phyloP scores from a whole-genome alignment of 2,329 filamentous ascomycete species.

The Colletotrichum chrysophilum region DNA sequence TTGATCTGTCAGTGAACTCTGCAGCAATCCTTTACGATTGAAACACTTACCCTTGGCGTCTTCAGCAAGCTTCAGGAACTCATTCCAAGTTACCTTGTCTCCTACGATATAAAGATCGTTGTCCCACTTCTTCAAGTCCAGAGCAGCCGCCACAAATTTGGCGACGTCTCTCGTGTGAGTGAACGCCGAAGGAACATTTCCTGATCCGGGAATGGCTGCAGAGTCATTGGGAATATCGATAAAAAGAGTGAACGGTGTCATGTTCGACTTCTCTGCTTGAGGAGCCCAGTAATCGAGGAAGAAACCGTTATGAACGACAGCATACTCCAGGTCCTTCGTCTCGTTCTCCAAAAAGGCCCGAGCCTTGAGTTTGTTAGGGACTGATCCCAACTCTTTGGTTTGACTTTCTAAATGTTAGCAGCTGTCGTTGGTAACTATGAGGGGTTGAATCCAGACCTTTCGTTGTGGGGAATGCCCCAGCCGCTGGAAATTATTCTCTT shows the following conservation, averaged over 20 bases:
- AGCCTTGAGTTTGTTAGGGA: slow-evolving; percentile 6
- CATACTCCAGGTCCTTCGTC: slow-evolving; percentile 39
- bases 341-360: slow-evolving; percentile 29
- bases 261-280: slow-evolving; percentile 39
- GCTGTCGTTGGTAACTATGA: background rate
- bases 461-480: slow-evolving; percentile 39
- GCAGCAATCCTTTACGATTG: background rate
- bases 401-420: background rate
- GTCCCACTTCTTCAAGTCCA: slow-evolving; percentile 51
- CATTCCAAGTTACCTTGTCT: slow-evolving; percentile 47
- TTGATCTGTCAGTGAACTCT: background rate
- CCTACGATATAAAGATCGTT: slow-evolving; percentile 39
- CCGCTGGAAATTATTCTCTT: slow-evolving; percentile 47
- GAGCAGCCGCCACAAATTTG: slow-evolving; percentile 43
- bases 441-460: slow-evolving; percentile 26
- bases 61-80: slow-evolving; percentile 44
- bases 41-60: slow-evolving; percentile 39
- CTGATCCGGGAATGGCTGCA: slow-evolving; percentile 54
- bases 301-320: slow-evolving; percentile 42
- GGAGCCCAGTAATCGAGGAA: slow-evolving; percentile 52
- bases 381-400: background rate
- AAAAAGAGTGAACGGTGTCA: slow-evolving; percentile 43
- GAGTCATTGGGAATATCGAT: slow-evolving; percentile 47
- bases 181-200: slow-evolving; percentile 46
- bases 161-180: slow-evolving; percentile 56